phyloP scores from a whole-genome alignment of 805 yeast genomes.

The Saccharomycopsis sp. region DNA sequence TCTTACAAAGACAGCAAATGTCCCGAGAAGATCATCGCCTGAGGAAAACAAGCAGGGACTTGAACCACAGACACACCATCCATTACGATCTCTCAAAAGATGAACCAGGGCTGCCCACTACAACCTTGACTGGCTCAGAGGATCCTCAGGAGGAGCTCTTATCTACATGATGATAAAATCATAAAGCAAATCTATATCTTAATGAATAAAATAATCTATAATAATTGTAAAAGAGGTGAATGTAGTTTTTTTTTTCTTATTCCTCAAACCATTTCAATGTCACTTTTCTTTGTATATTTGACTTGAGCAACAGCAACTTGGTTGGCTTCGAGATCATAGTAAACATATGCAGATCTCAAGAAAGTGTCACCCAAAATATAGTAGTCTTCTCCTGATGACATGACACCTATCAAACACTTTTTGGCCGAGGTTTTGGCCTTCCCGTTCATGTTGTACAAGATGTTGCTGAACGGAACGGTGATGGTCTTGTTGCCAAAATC shows the following conservation, averaged over 20 bases:
- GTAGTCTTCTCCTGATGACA: conserved; percentile 28
- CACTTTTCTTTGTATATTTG: conserved; percentile 23
- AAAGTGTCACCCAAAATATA: conserved; percentile 47
- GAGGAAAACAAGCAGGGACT: too few relatives aligned
- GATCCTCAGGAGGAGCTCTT: too few relatives aligned
- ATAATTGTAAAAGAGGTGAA: too few relatives aligned
- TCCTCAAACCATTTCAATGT: conserved; percentile 21
- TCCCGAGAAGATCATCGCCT: conserved; percentile 1
- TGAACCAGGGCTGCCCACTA: too few relatives aligned
- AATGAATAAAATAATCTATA: too few relatives aligned
- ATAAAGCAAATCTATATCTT: too few relatives aligned
- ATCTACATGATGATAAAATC: too few relatives aligned
- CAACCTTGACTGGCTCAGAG: too few relatives aligned
- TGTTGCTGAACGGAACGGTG: conserved; percentile 37
- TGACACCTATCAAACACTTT: conserved; percentile 41
- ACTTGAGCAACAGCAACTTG: conserved; percentile 42
- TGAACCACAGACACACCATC: too few relatives aligned
- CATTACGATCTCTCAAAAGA: too few relatives aligned
- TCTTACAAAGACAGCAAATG: neutral
- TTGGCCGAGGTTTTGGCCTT: conserved; percentile 10
- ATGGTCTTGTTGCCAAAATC: conserved; percentile 50
- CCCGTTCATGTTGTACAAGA: conserved; percentile 21
- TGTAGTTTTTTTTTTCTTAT: too few relatives aligned
- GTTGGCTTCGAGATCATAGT: conserved; percentile 41
- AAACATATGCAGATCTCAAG: conserved; percentile 43